These are phyloP conservation scores for Aureobasidium subglaciale DNA, from an alignment of 2,329 filamentous ascomycete species.

Conservation along the genomic window DNA sequence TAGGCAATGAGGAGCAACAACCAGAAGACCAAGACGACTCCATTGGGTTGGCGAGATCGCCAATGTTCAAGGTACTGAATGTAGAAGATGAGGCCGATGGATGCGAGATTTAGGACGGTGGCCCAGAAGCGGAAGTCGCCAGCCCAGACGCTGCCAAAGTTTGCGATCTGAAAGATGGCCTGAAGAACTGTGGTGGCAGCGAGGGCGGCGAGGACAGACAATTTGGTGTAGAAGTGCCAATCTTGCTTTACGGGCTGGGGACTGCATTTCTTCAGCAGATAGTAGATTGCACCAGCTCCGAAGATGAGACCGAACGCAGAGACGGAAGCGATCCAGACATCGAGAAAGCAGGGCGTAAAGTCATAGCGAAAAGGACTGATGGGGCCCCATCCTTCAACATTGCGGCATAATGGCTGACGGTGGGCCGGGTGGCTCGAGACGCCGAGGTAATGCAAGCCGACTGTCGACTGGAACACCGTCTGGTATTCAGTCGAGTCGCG, in stretches of 20 bases:
- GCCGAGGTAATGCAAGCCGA: slow-evolving; percentile 12
- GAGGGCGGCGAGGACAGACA: slow-evolving; percentile 63
- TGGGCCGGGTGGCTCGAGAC: not conserved
- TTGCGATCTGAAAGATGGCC: slow-evolving; percentile 66
- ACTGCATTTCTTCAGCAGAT: slow-evolving; percentile 64
- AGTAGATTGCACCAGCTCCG: slow-evolving; percentile 72
- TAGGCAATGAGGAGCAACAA: slow-evolving; percentile 73
- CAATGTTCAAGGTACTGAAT: slow-evolving; percentile 85
- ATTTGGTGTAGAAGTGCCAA: slow-evolving; percentile 87
- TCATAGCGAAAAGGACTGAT: slow-evolving; percentile 82
- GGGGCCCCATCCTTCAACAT: slow-evolving; percentile 91
- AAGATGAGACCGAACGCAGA: slow-evolving; percentile 71
- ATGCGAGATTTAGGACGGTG: slow-evolving; percentile 62
- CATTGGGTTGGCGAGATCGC: slow-evolving; percentile 76
- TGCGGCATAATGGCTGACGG: slow-evolving; percentile 71
- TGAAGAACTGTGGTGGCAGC: slow-evolving; percentile 64
- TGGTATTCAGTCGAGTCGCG: slow-evolving; percentile 11
- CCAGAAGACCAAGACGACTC: slow-evolving; percentile 88
- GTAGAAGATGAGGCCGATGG: slow-evolving; percentile 65
- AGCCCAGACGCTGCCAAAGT: slow-evolving; percentile 62
- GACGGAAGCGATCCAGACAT: slow-evolving; percentile 76
- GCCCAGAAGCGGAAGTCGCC: slow-evolving; percentile 84
- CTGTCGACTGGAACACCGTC: slow-evolving; percentile 8
- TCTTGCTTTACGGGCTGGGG: slow-evolving; percentile 66
- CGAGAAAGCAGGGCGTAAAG: slow-evolving; percentile 95